These are phyloP conservation scores for Cornus florida DNA, from an alignment of 148 eudicot species.

Conservation along the genomic window DNA sequence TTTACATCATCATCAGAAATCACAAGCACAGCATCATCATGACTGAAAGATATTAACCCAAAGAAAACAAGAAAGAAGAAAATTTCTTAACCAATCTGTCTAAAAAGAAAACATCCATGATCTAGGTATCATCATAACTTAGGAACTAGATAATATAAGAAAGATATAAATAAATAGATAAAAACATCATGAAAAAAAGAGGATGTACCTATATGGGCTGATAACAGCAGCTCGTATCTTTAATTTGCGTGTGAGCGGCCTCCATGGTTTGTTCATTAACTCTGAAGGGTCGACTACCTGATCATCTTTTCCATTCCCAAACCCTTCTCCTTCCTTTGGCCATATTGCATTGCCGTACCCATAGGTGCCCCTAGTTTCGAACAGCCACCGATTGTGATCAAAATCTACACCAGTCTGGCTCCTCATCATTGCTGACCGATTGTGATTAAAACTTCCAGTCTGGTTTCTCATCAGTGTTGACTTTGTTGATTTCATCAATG, in stretches of 20 bases:
- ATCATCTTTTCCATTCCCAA: conserved; percentile 40
- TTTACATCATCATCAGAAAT: too few species aligned
- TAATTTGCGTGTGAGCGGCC: conserved; percentile 92
- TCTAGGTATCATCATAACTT: too few species aligned
- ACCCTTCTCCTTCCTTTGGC: conserved; percentile 67
- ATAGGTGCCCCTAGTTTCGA: conserved; percentile 94
- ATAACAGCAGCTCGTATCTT: conserved; percentile 80
- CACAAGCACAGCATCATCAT: too few species aligned
- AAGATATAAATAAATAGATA: neutral
- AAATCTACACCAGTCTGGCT: conserved; percentile 60
- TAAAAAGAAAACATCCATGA: too few species aligned
- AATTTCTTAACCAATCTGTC: neutral
- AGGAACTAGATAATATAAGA: neutral
- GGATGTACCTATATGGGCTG: conserved; percentile 83
- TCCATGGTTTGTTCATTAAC: conserved; percentile 81
- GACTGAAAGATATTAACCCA: neutral
- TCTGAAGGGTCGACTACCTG: conserved; percentile 46
- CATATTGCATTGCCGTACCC: conserved; percentile 98
- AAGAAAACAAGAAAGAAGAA: neutral
- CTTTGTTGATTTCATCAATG: conserved; percentile 74
- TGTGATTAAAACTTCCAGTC: too few species aligned
- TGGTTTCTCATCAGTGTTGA: conserved; percentile 55
- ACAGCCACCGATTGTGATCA: conserved; percentile 93
- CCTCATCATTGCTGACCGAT: too few species aligned
- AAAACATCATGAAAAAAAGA: too few species aligned